Evolutionary conservation across 1,284 basidiomycete species (phyloP), one percentile per base, ranked within the genome.

Genomic region (Ustilago xerochloae): DNA sequence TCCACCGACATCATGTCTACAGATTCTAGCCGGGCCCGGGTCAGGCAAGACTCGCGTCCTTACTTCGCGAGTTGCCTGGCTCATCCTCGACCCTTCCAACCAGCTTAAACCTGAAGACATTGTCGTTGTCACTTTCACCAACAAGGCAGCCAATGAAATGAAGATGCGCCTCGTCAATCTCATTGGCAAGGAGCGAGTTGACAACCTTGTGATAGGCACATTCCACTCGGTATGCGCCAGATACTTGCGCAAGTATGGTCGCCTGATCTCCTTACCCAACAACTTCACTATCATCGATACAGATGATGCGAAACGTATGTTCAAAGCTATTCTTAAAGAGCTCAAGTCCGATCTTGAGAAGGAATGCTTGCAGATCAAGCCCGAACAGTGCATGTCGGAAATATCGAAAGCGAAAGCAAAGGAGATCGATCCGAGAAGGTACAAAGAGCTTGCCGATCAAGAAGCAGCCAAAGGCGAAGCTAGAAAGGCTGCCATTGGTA

Each of bases 61-160:
- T 28, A 82, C 81, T 1, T 75, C 77, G 2, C 50, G 82, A 12
- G 82, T 80, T 0, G 80, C 82, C 3, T 82, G 79, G 79, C 71
- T 84, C 51, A 52, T 84, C 47, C 65, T 70, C 51, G 63, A 77
- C 15, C 57, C 54, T 2, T 57, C 58, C 46, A 72, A 75, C 53
- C 48, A 61, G 46, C 55, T 84, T 50, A 57, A 59, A 33, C 82
- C 82, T 4, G 69, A 75, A 51, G 65, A 77, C 33, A 65, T 81
- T 41, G 70, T 83, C 38, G 80, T 83, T 13, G 85, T 86, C 62
- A 86, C 85, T 8, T 85, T 86, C 63, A 86, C 85, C 35, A 94
- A 94, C 86, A 94, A 94, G 85, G 93, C 93, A 4, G 93, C 93
- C 1, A 91, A 90, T 70, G 93, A 96, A 86, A 94, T 96, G 93